phyloP scores from a whole-genome alignment of 148 eudicot species.

The Pharnaceum exiguum region DNA sequence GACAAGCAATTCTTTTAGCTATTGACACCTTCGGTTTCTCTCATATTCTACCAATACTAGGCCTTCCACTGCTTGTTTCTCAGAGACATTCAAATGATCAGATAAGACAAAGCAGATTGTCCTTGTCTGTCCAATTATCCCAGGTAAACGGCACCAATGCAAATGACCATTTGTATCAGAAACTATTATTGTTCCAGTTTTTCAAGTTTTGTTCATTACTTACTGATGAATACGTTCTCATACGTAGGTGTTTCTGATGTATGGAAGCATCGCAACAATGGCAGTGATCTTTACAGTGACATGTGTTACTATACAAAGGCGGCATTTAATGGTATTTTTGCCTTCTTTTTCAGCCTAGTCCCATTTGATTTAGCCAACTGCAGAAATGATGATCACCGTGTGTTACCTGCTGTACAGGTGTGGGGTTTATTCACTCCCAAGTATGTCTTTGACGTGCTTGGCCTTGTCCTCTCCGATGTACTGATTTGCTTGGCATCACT shows the following conservation, averaged over 20 bases:
- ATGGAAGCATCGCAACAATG: slow-evolving; percentile 57
- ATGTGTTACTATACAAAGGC: slow-evolving; percentile 85
- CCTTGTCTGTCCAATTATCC: slow-evolving; percentile 45
- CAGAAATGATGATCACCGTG: neutral
- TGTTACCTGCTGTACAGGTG: slow-evolving; percentile 57
- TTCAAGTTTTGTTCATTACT: neutral
- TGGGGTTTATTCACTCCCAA: slow-evolving; percentile 99
- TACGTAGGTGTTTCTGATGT: slow-evolving; percentile 69
- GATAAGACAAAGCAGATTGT: slow-evolving; percentile 28
- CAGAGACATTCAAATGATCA: slow-evolving; percentile 13
- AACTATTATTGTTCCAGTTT: neutral
- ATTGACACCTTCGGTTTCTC: slow-evolving; percentile 95
- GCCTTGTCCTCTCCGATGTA: slow-evolving; percentile 67
- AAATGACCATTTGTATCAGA: neutral
- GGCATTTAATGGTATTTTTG: slow-evolving; percentile 85
- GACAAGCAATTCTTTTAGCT: slow-evolving; percentile 79
- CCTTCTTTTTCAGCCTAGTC: slow-evolving; percentile 9
- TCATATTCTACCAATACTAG: slow-evolving; percentile 72
- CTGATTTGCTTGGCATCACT: slow-evolving; percentile 56
- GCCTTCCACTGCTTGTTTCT: slow-evolving; percentile 72
- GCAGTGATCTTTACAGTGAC: slow-evolving; percentile 52
- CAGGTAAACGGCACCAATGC: slow-evolving; percentile 42
- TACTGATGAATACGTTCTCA: neutral
- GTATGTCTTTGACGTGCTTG: slow-evolving; percentile 83
- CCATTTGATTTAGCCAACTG: slow-evolving; percentile 1